Evolutionary conservation across 306 rosid species (phyloP).

Genomic region (Malus domestica): DNA sequence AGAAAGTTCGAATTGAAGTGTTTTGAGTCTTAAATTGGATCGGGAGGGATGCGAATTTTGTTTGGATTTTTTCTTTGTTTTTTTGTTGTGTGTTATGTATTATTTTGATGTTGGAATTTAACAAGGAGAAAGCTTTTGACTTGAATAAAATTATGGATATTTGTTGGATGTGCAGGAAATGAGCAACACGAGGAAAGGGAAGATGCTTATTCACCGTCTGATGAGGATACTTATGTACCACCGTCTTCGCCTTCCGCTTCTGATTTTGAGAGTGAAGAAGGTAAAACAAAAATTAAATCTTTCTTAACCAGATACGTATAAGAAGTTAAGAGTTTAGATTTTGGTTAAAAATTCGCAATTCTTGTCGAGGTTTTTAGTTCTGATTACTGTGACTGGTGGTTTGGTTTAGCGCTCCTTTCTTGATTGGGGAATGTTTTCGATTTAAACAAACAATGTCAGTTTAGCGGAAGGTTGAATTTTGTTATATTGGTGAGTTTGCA

Average conservation of each 20-base stretch:
- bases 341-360: not conserved
- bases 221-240: not conserved
- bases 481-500: not conserved
- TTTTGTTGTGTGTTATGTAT: not conserved
- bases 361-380: not conserved
- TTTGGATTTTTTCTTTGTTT: not conserved
- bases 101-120: not conserved
- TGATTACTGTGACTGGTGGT: not conserved
- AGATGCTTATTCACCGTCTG: not conserved
- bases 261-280: slow-evolving; percentile 5
- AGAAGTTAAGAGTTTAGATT: not conserved
- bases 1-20: not conserved
- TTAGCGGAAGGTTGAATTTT: not conserved
- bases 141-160: not conserved
- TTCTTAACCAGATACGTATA: not conserved
- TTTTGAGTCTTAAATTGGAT: not conserved
- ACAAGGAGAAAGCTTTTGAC: not conserved
- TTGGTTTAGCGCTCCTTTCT: not conserved
- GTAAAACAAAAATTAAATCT: not conserved
- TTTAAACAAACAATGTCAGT: too few relatives aligned
- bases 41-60: not conserved
- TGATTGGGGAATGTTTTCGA: too few relatives aligned
- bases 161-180: not conserved
- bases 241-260: slow-evolving; percentile 7
- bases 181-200: not conserved